Percentiles rank a stretch among this genome's conserved stretches.
Evolutionary conservation across 805 yeast genomes (phyloP).

Genomic region (Barnettozyma sp.): DNA sequence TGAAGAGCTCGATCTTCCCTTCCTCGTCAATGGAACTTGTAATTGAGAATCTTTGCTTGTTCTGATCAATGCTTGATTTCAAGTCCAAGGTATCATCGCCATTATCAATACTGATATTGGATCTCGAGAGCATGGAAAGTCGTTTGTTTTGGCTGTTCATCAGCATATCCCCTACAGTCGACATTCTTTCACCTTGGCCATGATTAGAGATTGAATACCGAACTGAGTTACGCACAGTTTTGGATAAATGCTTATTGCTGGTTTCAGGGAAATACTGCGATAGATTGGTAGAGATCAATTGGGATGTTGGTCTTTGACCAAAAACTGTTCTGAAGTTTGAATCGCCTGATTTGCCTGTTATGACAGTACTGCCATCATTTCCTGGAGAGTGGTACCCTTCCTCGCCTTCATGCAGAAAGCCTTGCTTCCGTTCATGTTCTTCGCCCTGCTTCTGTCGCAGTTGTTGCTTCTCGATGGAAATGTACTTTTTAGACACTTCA

Average conservation of each 20-base stretch:
- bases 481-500: constrained; percentile 41
- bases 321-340: constrained; percentile 38
- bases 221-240: constrained; percentile 78
- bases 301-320: constrained; percentile 92
- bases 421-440: too few species aligned
- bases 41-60: constrained; percentile 23
- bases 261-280: constrained; percentile 91
- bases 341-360: constrained; percentile 17
- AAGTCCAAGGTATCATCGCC: constrained; percentile 23
- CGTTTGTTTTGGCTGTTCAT: constrained; percentile 47
- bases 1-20: constrained; percentile 23
- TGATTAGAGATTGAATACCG: constrained; percentile 51
- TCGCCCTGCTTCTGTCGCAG: not conserved
- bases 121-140: constrained; percentile 19
- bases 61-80: constrained; percentile 27
- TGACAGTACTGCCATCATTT: too few species aligned
- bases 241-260: constrained; percentile 59
- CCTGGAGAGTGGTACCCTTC: too few species aligned
- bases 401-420: too few species aligned
- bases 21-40: constrained; percentile 20
- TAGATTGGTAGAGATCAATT: constrained; percentile 80
- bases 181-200: constrained; percentile 22
- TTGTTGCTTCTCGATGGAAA: constrained; percentile 20
- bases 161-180: constrained; percentile 60
- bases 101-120: constrained; percentile 15